These are phyloP conservation scores for Magnaporthiopsis incrustans DNA, from an alignment of 2,329 filamentous ascomycete genomes.

Conservation along the genomic window DNA sequence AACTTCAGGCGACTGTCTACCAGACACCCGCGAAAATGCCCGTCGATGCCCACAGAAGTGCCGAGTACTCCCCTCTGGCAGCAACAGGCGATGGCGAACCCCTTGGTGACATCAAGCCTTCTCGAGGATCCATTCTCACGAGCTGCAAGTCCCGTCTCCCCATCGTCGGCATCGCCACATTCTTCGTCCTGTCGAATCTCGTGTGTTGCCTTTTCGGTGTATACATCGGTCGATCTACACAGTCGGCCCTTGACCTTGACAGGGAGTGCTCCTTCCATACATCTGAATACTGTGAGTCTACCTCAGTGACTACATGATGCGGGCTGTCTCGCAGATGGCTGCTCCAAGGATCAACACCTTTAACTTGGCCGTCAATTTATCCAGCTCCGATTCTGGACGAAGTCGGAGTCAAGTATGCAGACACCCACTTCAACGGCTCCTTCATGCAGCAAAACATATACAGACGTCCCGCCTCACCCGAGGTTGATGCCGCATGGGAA, in stretches of 20 bases:
- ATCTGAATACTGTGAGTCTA: slow-evolving; percentile 9
- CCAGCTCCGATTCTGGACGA: slow-evolving; percentile 26
- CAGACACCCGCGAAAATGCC: not conserved
- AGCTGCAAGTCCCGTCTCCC: not conserved
- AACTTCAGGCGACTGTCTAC: not conserved
- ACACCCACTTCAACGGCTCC: slow-evolving; percentile 44
- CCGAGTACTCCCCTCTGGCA: not conserved
- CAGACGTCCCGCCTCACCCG: slow-evolving; percentile 37
- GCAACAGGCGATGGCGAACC: not conserved
- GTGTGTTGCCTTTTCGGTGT: slow-evolving; percentile 7
- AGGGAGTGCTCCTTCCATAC: slow-evolving; percentile 11
- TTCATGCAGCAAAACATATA: slow-evolving; percentile 47
- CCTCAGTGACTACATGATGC: no score
- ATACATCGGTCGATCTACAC: not conserved
- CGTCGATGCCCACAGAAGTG: not conserved
- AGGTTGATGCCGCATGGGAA: slow-evolving; percentile 50
- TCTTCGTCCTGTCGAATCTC: slow-evolving; percentile 5
- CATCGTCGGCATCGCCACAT: not conserved
- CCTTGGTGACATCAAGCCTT: not conserved
- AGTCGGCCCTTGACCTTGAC: slow-evolving; percentile 5
- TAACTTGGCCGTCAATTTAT: not conserved
- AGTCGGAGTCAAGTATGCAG: slow-evolving; percentile 23
- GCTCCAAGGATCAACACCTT: not conserved
- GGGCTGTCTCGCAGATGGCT: not conserved
- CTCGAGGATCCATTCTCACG: not conserved